phyloP scores from a whole-genome alignment of 2,329 filamentous ascomycete genomes.

The Neonectria neomacrospora region DNA sequence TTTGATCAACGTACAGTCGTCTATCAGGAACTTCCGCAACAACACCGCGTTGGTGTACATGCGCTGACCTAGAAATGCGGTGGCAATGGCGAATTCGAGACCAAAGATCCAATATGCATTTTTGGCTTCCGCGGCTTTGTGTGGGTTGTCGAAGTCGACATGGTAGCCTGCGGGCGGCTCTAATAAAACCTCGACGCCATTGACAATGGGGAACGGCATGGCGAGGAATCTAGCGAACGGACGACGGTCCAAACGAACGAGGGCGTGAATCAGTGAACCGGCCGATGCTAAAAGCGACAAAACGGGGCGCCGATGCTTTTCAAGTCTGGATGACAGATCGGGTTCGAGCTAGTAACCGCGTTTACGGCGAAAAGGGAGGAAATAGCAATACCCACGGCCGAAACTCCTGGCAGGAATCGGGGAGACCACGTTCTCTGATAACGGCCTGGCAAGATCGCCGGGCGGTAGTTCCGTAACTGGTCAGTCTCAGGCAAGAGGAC shows the following conservation, averaged over 20 bases:
- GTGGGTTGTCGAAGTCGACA: constrained; percentile 47
- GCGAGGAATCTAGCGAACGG: neutral
- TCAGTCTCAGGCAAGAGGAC: neutral
- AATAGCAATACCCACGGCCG: neutral
- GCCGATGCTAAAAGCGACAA: neutral
- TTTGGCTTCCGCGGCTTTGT: constrained; percentile 23
- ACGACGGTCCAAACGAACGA: neutral
- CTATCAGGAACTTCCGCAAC: constrained; percentile 17
- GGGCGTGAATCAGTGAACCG: neutral
- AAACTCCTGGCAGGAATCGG: neutral
- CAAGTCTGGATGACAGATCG: neutral
- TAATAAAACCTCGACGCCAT: constrained; percentile 41
- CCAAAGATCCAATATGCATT: constrained; percentile 41
- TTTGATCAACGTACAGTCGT: constrained; percentile 25
- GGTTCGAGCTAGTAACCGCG: neutral
- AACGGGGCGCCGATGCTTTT: neutral
- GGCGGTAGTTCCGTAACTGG: neutral
- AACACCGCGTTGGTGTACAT: constrained; percentile 41
- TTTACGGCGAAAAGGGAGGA: neutral
- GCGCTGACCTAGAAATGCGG: constrained; percentile 39
- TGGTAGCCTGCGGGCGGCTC: constrained; percentile 43
- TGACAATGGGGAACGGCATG: constrained; percentile 34
- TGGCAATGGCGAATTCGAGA: constrained; percentile 27
- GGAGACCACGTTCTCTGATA: neutral
- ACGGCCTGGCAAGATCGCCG: neutral